Percentiles rank a stretch among this genome's conserved stretches.
These are phyloP conservation scores for Centrapalus pauciflorus DNA, from an alignment of 129 eudicot species.

Conservation along the genomic window DNA sequence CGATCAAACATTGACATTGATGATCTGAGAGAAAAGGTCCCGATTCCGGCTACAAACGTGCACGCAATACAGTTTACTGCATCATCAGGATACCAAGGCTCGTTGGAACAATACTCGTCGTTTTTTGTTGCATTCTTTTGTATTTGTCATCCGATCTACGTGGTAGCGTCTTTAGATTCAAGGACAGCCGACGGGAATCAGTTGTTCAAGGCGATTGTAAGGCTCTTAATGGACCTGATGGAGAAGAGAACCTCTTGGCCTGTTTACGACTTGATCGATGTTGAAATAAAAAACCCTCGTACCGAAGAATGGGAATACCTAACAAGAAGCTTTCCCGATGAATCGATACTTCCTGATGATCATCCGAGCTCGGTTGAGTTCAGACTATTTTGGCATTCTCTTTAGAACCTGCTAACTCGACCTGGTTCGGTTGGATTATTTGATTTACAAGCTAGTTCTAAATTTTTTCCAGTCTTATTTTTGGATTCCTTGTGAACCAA, in stretches of 20 bases:
- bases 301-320: background rate
- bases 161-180: background rate
- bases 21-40: background rate
- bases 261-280: background rate
- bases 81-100: background rate
- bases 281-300: background rate
- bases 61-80: background rate
- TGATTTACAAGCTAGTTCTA: too few relatives aligned
- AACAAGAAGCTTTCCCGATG: background rate
- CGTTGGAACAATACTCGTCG: background rate
- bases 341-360: too few relatives aligned
- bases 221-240: background rate
- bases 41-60: background rate
- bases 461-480: too few relatives aligned
- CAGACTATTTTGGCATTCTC: background rate
- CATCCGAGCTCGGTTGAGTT: too few relatives aligned
- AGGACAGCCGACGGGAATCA: background rate
- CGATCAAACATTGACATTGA: background rate
- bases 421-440: too few relatives aligned
- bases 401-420: too few relatives aligned
- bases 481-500: too few relatives aligned
- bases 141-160: background rate
- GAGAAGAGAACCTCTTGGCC: background rate
- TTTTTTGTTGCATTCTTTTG: background rate
- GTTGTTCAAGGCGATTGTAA: background rate